phyloP scores from a whole-genome alignment of 2,329 filamentous ascomycete species.

The Chaetomium sp. region DNA sequence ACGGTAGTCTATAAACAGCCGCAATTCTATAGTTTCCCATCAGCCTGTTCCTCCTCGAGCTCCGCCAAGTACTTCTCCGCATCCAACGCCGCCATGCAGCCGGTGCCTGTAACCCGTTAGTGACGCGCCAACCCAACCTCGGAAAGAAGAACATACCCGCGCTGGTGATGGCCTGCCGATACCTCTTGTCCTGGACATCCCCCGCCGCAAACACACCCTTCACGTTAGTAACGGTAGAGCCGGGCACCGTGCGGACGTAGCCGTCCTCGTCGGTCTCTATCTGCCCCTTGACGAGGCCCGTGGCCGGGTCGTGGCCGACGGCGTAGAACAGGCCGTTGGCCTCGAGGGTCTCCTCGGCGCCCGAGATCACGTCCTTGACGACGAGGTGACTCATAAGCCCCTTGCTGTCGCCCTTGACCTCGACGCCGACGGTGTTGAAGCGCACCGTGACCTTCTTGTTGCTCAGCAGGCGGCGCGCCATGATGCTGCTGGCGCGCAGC shows the following conservation, averaged over 20 bases:
- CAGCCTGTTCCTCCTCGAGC: constrained; percentile 55
- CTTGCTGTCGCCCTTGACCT: constrained; percentile 83
- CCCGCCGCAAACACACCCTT: constrained; percentile 95
- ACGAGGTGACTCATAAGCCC: constrained; percentile 87
- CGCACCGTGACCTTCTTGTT: constrained; percentile 89
- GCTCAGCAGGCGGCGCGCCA: constrained; percentile 79
- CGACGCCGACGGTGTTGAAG: constrained; percentile 79
- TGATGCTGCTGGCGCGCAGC: constrained; percentile 85
- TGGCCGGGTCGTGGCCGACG: constrained; percentile 94
- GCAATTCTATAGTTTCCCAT: constrained; percentile 38
- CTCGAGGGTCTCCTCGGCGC: constrained; percentile 77
- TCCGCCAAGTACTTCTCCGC: constrained; percentile 92
- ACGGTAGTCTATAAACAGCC: constrained; percentile 1
- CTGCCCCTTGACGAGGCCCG: constrained; percentile 85
- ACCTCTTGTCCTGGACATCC: constrained; percentile 98
- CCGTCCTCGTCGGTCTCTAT: constrained; percentile 85
- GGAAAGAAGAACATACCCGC: constrained; percentile 65
- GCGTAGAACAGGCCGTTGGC: constrained; percentile 97
- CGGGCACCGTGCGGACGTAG: constrained; percentile 87
- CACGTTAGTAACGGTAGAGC: constrained; percentile 83
- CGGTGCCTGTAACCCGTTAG: constrained; percentile 64
- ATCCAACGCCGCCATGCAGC: constrained; percentile 93
- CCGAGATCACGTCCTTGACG: constrained; percentile 76
- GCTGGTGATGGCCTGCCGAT: constrained; percentile 96
- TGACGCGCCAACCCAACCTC: background rate